Base-by-base conservation (phyloP, 257 asterid genomes). In the Scutellaria galericulata region DNA sequence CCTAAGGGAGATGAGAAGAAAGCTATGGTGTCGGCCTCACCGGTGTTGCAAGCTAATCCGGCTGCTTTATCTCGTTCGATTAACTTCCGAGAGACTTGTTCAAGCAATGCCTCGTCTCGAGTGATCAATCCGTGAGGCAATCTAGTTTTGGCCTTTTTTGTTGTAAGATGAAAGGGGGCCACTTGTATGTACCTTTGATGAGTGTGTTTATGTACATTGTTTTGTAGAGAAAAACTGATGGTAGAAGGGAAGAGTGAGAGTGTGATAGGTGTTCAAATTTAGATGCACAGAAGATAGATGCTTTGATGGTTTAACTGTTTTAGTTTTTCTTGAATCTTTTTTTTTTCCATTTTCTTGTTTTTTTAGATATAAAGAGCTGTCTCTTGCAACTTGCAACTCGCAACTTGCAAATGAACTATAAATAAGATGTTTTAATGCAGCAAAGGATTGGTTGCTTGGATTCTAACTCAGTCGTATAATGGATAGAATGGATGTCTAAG, bases 11-110 rank as follows among this genome's bases (percentile, higher is more conserved):
- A 67, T 6, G 67, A 72, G 53, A 85, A 85, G 71, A 81, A 80
- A 65, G 73, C 44, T 6, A 3, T 51, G 39, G 56, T 46, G 7
- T 44, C 85, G 0, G 42, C 80, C 5, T 64, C 90, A 1, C 68
- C 87, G 0, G 74, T 55, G 7, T 61, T 90, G 77, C 87, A 83
- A 56, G 97, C 91, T 7, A 92, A 92, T 56, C 98, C 97, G 58
- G 98, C 97, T 0, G 96, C 96, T 50, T 80, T 88, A 10, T 87
- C 97, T 20, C 84, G 98, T 58, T 87, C 96, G 13, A 74, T 83
- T 54, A 86, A 8, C 79, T 91, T 89, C 82, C 95, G 77, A 52
- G 97, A 91, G 83, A 77, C 72, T 1, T 80, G 24, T 9, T 77
- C 7, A 40, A 27, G 41, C 10, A 35, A 12, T 37, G 63, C 42